Conservation (phyloP, 495 filamentous ascomycete genomes). For the Clavariopsis aquatica region DNA sequence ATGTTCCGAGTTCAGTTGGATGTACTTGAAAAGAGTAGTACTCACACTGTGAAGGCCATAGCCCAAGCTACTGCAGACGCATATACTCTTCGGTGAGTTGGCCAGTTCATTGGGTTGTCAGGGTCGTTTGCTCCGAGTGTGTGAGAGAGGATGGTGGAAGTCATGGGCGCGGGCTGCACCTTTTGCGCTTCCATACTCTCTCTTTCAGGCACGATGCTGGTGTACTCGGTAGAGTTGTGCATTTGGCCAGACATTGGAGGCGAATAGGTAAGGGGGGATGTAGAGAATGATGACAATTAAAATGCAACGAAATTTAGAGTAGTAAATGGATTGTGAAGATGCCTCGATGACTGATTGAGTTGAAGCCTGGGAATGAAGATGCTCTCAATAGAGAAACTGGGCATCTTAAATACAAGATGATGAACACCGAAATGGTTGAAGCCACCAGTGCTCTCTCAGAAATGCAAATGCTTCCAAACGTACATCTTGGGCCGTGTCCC, state of each 20-base stretch:
- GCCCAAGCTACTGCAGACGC: slow-evolving; percentile 38
- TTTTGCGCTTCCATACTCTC: slow-evolving; percentile 24
- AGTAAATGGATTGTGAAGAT: not conserved
- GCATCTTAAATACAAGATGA: not conserved
- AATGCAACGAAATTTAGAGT: not conserved
- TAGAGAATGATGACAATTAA: not conserved
- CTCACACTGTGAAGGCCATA: slow-evolving; percentile 47
- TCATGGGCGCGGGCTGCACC: slow-evolving; percentile 15
- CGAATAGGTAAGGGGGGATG: no score
- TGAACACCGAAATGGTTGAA: not conserved
- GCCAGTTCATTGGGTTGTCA: slow-evolving; percentile 42
- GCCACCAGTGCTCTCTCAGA: not conserved
- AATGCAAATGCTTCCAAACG: not conserved
- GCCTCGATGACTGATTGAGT: not conserved
- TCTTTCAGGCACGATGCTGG: slow-evolving; percentile 8
- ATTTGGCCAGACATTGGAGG: not conserved
- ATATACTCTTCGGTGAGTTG: slow-evolving; percentile 34
- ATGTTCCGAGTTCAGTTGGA: not conserved
- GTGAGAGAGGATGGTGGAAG: slow-evolving; percentile 26
- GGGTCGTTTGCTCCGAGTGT: slow-evolving; percentile 24
- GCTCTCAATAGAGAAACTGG: not conserved
- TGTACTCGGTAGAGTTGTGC: slow-evolving; percentile 1
- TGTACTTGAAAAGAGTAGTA: not conserved
- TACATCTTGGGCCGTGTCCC: not conserved
- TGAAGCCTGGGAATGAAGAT: not conserved